These are phyloP conservation scores for Vaccinium vitisidaea DNA, from an alignment of 148 eudicot species.

Conservation along the genomic window DNA sequence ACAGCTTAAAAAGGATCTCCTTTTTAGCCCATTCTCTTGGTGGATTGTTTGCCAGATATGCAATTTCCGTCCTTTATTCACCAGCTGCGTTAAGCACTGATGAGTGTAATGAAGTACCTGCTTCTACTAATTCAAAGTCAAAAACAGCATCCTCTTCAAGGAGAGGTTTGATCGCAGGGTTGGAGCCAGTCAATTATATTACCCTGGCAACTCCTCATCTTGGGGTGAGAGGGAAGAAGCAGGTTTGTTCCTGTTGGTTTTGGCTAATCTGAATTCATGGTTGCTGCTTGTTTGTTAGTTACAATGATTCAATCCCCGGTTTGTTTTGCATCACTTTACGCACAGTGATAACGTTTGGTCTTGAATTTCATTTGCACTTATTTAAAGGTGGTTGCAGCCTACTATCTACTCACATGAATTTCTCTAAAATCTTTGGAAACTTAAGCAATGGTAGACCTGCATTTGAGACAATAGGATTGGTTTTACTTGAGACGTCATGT, in stretches of 20 bases:
- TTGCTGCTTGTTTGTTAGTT: not conserved
- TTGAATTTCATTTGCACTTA: not conserved
- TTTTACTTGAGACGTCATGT: not conserved
- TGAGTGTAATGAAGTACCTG: constrained; percentile 24
- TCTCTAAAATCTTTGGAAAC: not conserved
- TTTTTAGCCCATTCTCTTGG: constrained; percentile 98
- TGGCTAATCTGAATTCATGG: not conserved
- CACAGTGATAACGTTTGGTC: not conserved
- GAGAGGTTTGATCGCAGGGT: constrained; percentile 66
- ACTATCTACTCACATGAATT: not conserved
- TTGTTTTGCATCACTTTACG: not conserved
- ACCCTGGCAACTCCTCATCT: constrained; percentile 99
- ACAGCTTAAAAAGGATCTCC: constrained; percentile 77
- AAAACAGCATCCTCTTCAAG: constrained; percentile 26
- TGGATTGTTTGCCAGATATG: constrained; percentile 93
- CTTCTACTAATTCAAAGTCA: constrained; percentile 21
- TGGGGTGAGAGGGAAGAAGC: constrained; percentile 95
- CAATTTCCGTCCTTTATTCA: constrained; percentile 67
- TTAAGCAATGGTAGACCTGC: not conserved
- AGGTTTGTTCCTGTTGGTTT: constrained; percentile 46
- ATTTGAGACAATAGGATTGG: not conserved
- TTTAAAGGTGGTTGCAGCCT: not conserved
- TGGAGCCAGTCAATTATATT: constrained; percentile 85
- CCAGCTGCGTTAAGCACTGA: constrained; percentile 24
- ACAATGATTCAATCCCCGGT: not conserved